Base-by-base conservation (phyloP, 306 rosid species). In the Malus sylvestris region DNA sequence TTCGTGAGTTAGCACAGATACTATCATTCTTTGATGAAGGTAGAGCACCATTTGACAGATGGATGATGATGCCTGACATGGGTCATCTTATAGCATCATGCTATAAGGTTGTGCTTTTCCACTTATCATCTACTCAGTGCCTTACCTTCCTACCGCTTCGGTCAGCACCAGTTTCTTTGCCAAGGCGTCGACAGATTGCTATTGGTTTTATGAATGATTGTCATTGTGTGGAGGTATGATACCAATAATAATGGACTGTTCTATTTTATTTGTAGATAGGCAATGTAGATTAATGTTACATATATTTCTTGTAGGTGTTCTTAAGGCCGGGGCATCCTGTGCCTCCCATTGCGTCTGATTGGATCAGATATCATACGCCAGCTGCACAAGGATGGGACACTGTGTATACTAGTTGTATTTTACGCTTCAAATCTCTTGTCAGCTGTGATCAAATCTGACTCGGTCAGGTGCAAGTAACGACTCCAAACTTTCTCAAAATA, bases 81-180 rank as follows among this genome's bases (percentile, higher is more conserved):
- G 75, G 75, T 71, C 66, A 71, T 71, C 75, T 71, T 27, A 71
- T 71, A 71, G 75, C 75, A 1, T 71, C 75, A 35, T 71, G 75
- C 30, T 71, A 71, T 71, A 71, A 71, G 52, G 45, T 55, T 1
- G 75, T 71, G 44, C 75, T 71, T 25, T 53, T 71, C 75, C 65
- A 71, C 66, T 71, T 71, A 15, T 55, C 75, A 53, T 46, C 75
- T n/a, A 33, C 75, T 71, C 51, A 71, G 29, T 71, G 75, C 66
- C 66, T 71, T 33, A 71, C 66, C 29, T 71, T 71, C 51, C 52
- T 71, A 14, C 75, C 75, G 0, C 75, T 71, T 55, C 52, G 75
- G 22, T 55, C 75, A 57, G 15, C 51, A 53, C 66, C 75, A 32
- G 33, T 55, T 71, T 49, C 75, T 33, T 71, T 55, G 52, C 66